phyloP scores from a whole-genome alignment of 2,329 filamentous ascomycete genomes.

The Aspergillus sp. region DNA sequence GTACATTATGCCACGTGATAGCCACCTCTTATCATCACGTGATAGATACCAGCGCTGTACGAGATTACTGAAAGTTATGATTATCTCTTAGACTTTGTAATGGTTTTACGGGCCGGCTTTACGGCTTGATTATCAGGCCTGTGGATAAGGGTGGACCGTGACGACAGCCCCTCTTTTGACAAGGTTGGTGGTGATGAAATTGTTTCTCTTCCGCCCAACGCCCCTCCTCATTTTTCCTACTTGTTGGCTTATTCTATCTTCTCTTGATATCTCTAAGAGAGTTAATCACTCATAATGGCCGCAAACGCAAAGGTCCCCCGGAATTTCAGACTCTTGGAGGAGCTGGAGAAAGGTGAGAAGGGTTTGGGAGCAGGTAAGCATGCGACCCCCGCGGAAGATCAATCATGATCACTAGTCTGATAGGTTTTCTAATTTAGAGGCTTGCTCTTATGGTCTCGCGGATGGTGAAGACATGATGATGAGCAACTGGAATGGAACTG shows the following conservation, averaged over 20 bases:
- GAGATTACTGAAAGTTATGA: neutral
- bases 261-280: neutral
- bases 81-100: neutral
- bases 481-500: constrained; percentile 99
- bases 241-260: neutral
- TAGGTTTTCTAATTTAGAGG: constrained; percentile 62
- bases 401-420: constrained; percentile 28
- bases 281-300: constrained; percentile 49
- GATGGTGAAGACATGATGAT: constrained; percentile 94
- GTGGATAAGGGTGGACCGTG: constrained; percentile 18
- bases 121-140: neutral
- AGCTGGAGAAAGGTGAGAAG: constrained; percentile 99
- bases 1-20: neutral
- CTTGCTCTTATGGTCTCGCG: constrained; percentile 94
- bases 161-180: constrained; percentile 27
- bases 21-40: constrained; percentile 17
- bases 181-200: constrained; percentile 15
- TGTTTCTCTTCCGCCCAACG: constrained; percentile 18
- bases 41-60: constrained; percentile 20
- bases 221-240: neutral
- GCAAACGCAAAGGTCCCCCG: constrained; percentile 86
- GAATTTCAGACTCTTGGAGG: constrained; percentile 95
- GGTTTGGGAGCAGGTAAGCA: constrained; percentile 78
- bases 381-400: constrained; percentile 6
- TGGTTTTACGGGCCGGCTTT: neutral